These are phyloP conservation scores for Chaetomium sp. DNA, from an alignment of 2,329 filamentous ascomycete species.

Conservation along the genomic window DNA sequence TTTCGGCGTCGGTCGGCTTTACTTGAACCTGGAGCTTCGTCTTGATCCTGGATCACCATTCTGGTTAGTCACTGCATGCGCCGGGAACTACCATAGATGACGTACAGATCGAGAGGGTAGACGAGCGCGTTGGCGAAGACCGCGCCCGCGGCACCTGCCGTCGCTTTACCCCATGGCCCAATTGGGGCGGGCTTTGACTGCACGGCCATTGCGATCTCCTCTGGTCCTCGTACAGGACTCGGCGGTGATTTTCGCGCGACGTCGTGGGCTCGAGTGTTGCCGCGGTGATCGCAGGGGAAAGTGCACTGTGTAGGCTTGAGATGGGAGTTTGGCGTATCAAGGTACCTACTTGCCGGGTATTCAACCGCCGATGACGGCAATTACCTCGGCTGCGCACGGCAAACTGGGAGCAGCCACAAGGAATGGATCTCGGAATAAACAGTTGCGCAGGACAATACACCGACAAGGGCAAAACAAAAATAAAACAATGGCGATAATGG, in stretches of 20 bases:
- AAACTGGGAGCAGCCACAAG: background rate
- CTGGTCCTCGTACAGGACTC: conserved; percentile 16
- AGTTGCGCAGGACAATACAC: background rate
- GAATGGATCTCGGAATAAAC: background rate
- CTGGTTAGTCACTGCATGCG: conserved; percentile 13
- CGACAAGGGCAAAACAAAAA: background rate
- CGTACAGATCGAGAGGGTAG: conserved; percentile 95
- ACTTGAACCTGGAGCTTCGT: conserved; percentile 95
- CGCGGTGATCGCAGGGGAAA: background rate
- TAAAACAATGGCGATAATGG: background rate
- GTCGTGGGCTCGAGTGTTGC: background rate
- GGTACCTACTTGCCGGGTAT: conserved; percentile 20
- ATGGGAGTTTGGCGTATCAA: conserved; percentile 7
- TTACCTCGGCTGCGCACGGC: conserved; percentile 14
- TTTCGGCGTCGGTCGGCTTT: conserved; percentile 55
- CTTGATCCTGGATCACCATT: conserved; percentile 70
- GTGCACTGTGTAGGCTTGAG: background rate
- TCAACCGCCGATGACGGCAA: conserved; percentile 31
- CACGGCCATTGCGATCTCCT: conserved; percentile 47
- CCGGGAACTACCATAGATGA: conserved; percentile 27
- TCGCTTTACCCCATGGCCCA: conserved; percentile 89
- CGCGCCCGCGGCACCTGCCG: conserved; percentile 89
- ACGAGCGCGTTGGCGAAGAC: conserved; percentile 94
- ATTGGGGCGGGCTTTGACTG: conserved; percentile 69
- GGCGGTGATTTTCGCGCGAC: conserved; percentile 3